Base-by-base conservation (phyloP, 1,139 yeast genomes). In the Nematodospora anomalae region DNA sequence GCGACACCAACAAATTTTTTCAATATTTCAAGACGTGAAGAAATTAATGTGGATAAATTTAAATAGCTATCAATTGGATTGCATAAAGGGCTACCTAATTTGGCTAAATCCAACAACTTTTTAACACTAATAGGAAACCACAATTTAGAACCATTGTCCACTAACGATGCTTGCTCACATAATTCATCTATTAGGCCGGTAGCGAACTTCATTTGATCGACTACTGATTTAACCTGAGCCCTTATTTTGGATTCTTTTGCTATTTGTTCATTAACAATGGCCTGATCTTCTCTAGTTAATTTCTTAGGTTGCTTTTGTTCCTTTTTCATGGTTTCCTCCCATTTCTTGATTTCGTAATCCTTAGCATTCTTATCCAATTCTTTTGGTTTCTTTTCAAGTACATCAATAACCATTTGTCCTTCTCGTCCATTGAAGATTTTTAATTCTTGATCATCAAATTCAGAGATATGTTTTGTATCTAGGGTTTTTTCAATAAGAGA, bases 311-410 rank as follows among this genome's bases (percentile, higher is more conserved):
- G 47, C 33, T 61, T 60, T 39, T 88, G 69, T 53, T 87, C 92
- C 46, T 79, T 79, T 50, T 90, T 78, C 32, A 92, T 75, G 35
- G 76, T 76, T 51, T 83, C 90, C 57, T 92, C 98, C 97, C 98
- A 92, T 53, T 86, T 81, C 44, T 77, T 70, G 11, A 89, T 85
- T 50, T 86, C 95, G 53, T 86, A 87, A 51, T 89, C 96, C 53
- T 80, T 87, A 3, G 84, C 62, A 53, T 86, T 86, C 52, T 84
- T 86, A 42, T 67, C 68, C 20, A 58, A 60, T 2, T 51, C 56
- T 50, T 71, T 65, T 33, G 68, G 66, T 30, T 62, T 62, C 22
- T 40, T 37, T 20, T 52, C 56, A 35, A 85, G 62, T 3, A 85
- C 80, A 50, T 86, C 79, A 14, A 81, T 64, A 1, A 85, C 95